phyloP scores from a whole-genome alignment of 192 early-diverging fungal species.

The Entrophospora sp. region DNA sequence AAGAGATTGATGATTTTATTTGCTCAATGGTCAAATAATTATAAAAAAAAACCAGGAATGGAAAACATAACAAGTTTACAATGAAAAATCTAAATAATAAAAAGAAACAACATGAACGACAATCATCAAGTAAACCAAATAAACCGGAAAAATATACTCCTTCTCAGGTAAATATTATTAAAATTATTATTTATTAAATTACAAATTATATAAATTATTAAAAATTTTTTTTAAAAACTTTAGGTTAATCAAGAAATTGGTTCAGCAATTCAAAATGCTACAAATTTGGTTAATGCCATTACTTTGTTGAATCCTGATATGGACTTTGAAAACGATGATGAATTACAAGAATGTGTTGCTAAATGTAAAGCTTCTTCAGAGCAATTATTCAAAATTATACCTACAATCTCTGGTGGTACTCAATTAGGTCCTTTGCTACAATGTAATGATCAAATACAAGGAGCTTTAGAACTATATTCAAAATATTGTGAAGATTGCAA shows the following conservation, averaged over 20 bases:
- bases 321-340: not conserved
- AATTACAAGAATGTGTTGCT: not conserved
- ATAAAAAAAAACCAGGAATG: not conserved
- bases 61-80: not conserved
- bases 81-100: no score
- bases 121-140: not conserved
- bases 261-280: constrained; percentile 3
- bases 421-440: constrained; percentile 5
- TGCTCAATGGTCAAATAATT: not conserved
- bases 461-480: not conserved
- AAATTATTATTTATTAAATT: no score
- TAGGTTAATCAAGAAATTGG: constrained; percentile 12
- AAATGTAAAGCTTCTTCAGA: not conserved
- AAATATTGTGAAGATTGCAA: not conserved
- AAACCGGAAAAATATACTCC: not conserved
- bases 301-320: not conserved
- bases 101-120: no score
- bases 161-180: not conserved
- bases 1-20: constrained; percentile 8
- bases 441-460: constrained; percentile 10
- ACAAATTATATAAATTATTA: not conserved
- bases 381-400: constrained; percentile 8
- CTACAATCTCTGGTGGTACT: not conserved
- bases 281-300: constrained; percentile 3
- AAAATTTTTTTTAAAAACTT: not conserved